Conservation (phyloP, 306 rosid species). For the Alnus rubra region DNA sequence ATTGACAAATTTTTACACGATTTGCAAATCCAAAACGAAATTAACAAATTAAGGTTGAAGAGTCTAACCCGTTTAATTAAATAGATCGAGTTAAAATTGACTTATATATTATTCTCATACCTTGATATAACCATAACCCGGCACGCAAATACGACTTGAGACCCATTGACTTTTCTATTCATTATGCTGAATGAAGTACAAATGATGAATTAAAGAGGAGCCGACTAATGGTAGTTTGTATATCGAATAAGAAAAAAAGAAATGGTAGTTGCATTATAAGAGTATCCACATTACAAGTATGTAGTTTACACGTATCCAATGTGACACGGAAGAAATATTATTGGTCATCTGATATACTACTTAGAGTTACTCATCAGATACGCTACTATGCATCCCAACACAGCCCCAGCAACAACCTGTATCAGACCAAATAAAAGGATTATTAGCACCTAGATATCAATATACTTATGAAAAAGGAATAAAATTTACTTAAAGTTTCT, state of each 20-base stretch:
- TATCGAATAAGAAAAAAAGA: too few relatives aligned
- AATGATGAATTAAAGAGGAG: too few relatives aligned
- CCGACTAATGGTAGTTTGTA: too few relatives aligned
- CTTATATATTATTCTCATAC: too few relatives aligned
- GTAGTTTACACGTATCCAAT: slow-evolving; percentile 21
- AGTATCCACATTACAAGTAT: slow-evolving; percentile 1
- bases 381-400: slow-evolving; percentile 76
- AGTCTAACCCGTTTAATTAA: too few relatives aligned
- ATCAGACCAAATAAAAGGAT: slow-evolving; percentile 3
- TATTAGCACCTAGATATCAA: background rate
- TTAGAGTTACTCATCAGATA: slow-evolving; percentile 43
- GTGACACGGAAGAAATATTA: slow-evolving; percentile 21
- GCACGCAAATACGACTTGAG: too few relatives aligned
- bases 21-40: too few relatives aligned
- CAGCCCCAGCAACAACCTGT: slow-evolving; percentile 83
- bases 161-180: too few relatives aligned
- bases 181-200: background rate
- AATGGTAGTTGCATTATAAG: background rate
- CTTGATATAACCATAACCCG: too few relatives aligned
- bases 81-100: too few relatives aligned
- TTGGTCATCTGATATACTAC: slow-evolving; percentile 23
- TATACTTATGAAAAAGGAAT: background rate
- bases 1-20: too few relatives aligned
- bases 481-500: background rate
- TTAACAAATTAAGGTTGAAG: too few relatives aligned